Conservation (phyloP, 1,284 basidiomycete species). For the Apiotrichum sp. region DNA sequence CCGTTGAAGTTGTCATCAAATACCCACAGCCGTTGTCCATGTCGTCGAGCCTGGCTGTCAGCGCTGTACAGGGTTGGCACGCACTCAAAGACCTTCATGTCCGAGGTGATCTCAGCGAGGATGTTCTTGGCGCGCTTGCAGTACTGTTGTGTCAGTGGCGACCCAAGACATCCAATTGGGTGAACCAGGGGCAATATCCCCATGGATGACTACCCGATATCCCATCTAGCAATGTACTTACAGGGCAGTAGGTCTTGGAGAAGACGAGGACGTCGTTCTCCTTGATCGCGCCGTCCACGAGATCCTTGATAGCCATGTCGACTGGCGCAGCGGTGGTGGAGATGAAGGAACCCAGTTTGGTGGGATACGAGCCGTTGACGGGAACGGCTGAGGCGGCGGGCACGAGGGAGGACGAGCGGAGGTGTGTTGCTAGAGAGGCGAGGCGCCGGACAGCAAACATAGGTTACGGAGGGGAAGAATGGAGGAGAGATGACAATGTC, state of each 20-base stretch:
- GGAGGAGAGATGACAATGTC: too few relatives aligned
- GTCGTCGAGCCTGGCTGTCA: conserved; percentile 39
- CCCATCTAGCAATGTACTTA: conserved; percentile 22
- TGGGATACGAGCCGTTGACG: not conserved
- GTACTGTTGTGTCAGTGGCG: conserved; percentile 27
- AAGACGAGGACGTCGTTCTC: conserved; percentile 45
- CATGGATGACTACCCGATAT: too few relatives aligned
- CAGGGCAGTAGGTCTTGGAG: conserved; percentile 46
- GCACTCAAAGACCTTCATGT: conserved; percentile 40
- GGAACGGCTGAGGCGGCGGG: not conserved
- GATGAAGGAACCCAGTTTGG: conserved; percentile 44
- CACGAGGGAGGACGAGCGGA: conserved; percentile 1
- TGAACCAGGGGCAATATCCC: too few relatives aligned
- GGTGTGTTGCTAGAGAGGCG: conserved; percentile 19
- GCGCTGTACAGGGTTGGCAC: conserved; percentile 3
- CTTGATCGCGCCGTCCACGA: conserved; percentile 43
- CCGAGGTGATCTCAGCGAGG: conserved; percentile 27
- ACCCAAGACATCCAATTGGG: not conserved
- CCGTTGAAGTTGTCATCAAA: not conserved
- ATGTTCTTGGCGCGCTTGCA: conserved; percentile 41
- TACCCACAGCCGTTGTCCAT: conserved; percentile 41
- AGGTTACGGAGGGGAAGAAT: not conserved
- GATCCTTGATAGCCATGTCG: conserved; percentile 32
- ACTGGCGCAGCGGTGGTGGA: conserved; percentile 28
- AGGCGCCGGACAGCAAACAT: conserved; percentile 29